Evolutionary conservation across 2,329 filamentous ascomycete genomes (phyloP).

Genomic region (Leptographium wingfieldii): DNA sequence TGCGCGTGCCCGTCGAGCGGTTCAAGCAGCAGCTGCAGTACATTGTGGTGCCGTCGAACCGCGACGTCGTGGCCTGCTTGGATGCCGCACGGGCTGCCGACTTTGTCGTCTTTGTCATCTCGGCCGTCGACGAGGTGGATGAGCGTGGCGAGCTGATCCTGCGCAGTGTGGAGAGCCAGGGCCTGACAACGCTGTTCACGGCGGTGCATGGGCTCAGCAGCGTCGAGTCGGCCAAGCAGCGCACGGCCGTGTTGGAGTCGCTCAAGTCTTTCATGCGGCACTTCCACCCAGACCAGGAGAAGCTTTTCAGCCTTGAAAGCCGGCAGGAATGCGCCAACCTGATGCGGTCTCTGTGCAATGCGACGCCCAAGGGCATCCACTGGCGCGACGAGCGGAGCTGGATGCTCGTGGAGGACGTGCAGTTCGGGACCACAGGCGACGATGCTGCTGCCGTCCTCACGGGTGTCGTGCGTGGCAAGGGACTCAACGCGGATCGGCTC

Average conservation of each 20-base stretch:
- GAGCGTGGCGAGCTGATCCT: slow-evolving; percentile 73
- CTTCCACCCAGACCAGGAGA: slow-evolving; percentile 87
- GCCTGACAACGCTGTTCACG: slow-evolving; percentile 83
- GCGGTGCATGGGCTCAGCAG: slow-evolving; percentile 69
- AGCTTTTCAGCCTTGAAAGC: slow-evolving; percentile 77
- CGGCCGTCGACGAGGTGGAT: slow-evolving; percentile 73
- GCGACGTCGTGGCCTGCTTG: slow-evolving; percentile 63
- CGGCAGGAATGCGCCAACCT: slow-evolving; percentile 85
- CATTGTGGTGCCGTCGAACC: slow-evolving; percentile 46
- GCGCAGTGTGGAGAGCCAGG: slow-evolving; percentile 81
- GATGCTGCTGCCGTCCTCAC: slow-evolving; percentile 45
- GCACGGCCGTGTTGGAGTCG: slow-evolving; percentile 63
- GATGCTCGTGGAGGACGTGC: slow-evolving; percentile 78
- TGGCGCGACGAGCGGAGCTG: slow-evolving; percentile 95
- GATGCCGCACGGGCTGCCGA: slow-evolving; percentile 84
- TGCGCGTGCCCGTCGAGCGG: slow-evolving; percentile 63
- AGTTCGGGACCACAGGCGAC: slow-evolving; percentile 49
- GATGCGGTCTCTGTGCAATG: slow-evolving; percentile 81
- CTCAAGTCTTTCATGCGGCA: slow-evolving; percentile 88
- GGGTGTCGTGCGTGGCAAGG: slow-evolving; percentile 73
- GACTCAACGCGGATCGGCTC: slow-evolving; percentile 78
- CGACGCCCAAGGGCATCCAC: slow-evolving; percentile 81
- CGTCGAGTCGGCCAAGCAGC: slow-evolving; percentile 67
- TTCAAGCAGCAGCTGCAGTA: slow-evolving; percentile 96
- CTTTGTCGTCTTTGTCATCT: slow-evolving; percentile 79